Base-by-base conservation (phyloP, 495 filamentous ascomycete genomes). In the Corynascus novoguineensis region DNA sequence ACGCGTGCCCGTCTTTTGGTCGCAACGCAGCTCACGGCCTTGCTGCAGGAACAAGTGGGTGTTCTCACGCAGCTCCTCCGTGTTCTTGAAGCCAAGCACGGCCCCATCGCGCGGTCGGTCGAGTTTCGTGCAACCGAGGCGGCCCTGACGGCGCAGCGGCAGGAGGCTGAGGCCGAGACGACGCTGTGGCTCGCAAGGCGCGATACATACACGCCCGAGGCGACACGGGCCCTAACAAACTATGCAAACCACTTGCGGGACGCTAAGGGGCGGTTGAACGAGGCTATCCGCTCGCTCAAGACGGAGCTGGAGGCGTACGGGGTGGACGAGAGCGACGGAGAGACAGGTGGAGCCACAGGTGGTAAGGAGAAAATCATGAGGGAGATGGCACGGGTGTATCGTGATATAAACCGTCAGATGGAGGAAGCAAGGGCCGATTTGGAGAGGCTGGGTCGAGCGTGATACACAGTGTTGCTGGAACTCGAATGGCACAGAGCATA, bases 371-470 rank as follows among this genome's bases (percentile, higher is more conserved):
- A 60, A 57, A 71, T 64, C 42, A 80, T 84, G 74, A 71, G 67
- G 45, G 82, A 86, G 71, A 83, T 85, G 71, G 80, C 80, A 9
- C 75, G 78, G 58, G 78, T 79, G n/a, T 86, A 82, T 71, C 69
- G 75, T 1, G 73, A 75, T 40, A 76, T 86, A 66, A 70, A 71
- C 4, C 70, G 64, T 53, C 77, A 84, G 53, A 59, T 86, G 7
- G 74, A 79, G 52, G 75, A 78, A n/a, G 78, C 82, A 1, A 71
- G 73, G 57, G 75, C 67, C 53, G 84, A 86, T 65, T 73, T 87
- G 57, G 73, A 80, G 59, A 71, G 80, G 38, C 64, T 86, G 63
- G 68, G 64, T 24, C 64, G 61, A 55, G 65, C 61, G 17, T 67
- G 58, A 61, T 25, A 34, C 38, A 9, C 7, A 4, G 46, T 31